phyloP scores from a whole-genome alignment of 768 basidiomycete genomes.

The Lentinula raphanica region DNA sequence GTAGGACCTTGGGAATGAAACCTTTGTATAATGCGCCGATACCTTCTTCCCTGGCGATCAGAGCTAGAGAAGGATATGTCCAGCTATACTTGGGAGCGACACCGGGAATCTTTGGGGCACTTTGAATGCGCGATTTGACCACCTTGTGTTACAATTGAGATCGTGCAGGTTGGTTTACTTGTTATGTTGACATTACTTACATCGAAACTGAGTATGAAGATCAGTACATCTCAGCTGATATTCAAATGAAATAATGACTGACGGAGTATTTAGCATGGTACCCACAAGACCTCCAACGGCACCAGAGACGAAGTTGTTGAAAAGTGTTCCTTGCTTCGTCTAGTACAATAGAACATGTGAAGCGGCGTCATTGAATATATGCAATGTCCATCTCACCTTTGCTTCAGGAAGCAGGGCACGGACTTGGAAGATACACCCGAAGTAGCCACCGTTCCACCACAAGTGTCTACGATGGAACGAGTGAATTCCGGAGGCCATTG shows the following conservation, averaged over 20 bases:
- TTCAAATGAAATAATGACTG: slow-evolving; percentile 1
- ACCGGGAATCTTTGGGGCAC: slow-evolving; percentile 57
- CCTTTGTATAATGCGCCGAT: slow-evolving; percentile 86
- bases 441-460: slow-evolving; percentile 96
- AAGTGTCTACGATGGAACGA: slow-evolving; percentile 48
- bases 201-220: slow-evolving; percentile 34
- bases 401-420: slow-evolving; percentile 77
- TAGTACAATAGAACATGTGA: slow-evolving; percentile 19
- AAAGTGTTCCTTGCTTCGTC: slow-evolving; percentile 62
- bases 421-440: slow-evolving; percentile 87
- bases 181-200: slow-evolving; percentile 24
- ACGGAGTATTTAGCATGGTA: slow-evolving; percentile 88
- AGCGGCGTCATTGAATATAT: not conserved
- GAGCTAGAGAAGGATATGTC: slow-evolving; percentile 85
- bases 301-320: slow-evolving; percentile 93
- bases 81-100: slow-evolving; percentile 87
- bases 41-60: slow-evolving; percentile 86
- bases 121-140: slow-evolving; percentile 94
- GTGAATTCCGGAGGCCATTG: slow-evolving; percentile 1
- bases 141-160: slow-evolving; percentile 46
- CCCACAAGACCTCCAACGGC: slow-evolving; percentile 86
- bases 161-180: not conserved
- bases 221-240: slow-evolving; percentile 7
- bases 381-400: slow-evolving; percentile 45
- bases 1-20: slow-evolving; percentile 91